These are phyloP conservation scores for Tuber melanosporum DNA, from an alignment of 495 filamentous ascomycete species.

Conservation along the genomic window DNA sequence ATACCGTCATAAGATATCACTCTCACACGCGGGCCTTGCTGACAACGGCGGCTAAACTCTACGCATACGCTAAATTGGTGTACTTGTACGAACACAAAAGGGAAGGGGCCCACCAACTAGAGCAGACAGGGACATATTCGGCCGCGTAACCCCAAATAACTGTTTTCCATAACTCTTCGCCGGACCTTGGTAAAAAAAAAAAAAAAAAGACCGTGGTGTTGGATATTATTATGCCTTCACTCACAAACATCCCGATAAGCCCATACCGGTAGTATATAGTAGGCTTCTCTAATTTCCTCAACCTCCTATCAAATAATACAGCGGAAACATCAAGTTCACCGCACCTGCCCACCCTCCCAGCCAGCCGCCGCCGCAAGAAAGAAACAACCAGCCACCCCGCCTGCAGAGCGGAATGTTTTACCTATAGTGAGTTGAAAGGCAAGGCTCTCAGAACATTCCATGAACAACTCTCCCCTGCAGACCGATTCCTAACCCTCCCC, in stretches of 20 bases:
- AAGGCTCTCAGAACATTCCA: not conserved
- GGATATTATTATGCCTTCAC: not conserved
- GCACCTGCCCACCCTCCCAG: not conserved
- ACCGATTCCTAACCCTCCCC: not conserved
- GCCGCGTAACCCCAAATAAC: not conserved
- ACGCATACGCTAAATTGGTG: too few species aligned
- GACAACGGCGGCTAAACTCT: not conserved
- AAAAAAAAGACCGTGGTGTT: not conserved
- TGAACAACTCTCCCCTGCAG: not conserved
- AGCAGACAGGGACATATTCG: not conserved
- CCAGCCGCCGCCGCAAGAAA: too few species aligned
- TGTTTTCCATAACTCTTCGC: not conserved
- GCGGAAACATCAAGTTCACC: too few species aligned
- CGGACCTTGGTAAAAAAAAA: not conserved
- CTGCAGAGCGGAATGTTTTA: not conserved
- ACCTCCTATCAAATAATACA: too few species aligned
- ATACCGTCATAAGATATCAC: not conserved
- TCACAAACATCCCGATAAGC: not conserved
- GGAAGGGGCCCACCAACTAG: not conserved
- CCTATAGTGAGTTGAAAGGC: not conserved
- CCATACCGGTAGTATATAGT: not conserved
- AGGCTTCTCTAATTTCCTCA: not conserved
- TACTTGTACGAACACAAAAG: too few species aligned
- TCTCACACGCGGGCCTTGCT: not conserved
- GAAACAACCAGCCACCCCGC: not conserved